Evolutionary conservation across 1,284 basidiomycete species (phyloP).

Genomic region (Polyporus tsugae): DNA sequence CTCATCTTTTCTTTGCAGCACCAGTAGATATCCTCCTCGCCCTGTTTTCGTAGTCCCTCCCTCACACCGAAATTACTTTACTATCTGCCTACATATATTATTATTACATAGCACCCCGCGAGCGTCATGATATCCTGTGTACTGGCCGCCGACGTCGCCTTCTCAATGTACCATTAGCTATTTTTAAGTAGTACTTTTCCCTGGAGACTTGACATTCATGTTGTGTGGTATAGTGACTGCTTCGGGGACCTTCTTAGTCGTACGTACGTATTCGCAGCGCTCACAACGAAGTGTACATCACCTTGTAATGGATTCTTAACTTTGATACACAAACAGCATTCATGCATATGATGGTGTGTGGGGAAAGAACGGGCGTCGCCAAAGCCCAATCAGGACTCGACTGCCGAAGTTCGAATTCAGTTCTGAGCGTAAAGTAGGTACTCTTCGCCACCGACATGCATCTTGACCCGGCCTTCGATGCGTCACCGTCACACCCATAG

Average conservation of each 20-base stretch:
- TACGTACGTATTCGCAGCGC: conserved; percentile 21
- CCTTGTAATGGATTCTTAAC: conserved; percentile 13
- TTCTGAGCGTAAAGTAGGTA: background rate
- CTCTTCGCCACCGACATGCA: background rate
- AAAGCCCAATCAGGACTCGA: background rate
- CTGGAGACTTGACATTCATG: conserved; percentile 15
- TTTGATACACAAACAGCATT: background rate
- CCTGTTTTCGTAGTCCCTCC: conserved; percentile 8
- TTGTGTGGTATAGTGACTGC: conserved; percentile 17
- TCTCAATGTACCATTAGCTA: conserved; percentile 23
- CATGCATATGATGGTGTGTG: background rate
- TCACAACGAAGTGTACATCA: conserved; percentile 20
- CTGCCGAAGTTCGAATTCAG: background rate
- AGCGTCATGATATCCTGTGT: conserved; percentile 33
- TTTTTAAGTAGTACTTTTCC: conserved; percentile 10
- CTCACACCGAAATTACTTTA: conserved; percentile 18
- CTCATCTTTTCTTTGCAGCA: conserved; percentile 19
- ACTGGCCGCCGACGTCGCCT: conserved; percentile 29
- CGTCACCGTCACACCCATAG: conserved; percentile 28
- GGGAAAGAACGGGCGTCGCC: background rate
- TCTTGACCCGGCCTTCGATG: conserved; percentile 26
- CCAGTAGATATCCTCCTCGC: conserved; percentile 24
- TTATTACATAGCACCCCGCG: conserved; percentile 27
- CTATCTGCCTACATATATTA: conserved; percentile 30
- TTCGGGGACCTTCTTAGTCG: conserved; percentile 4